A percentile compares a stretch with the other conserved stretches of the same genome.
phyloP scores from a whole-genome alignment of 2,329 filamentous ascomycete genomes.

The Knufia fluminis region DNA sequence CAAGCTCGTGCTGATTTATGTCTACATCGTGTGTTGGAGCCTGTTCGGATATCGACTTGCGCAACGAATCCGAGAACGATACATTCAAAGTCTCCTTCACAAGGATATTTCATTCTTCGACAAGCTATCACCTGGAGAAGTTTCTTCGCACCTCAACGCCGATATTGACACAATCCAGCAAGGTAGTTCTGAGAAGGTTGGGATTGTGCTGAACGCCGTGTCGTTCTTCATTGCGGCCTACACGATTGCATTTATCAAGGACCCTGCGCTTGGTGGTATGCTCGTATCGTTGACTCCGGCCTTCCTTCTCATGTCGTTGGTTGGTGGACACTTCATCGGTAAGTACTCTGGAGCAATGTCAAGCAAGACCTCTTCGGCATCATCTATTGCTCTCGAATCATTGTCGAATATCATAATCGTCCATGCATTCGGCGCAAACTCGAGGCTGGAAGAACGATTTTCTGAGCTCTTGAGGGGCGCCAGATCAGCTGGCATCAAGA shows the following conservation, averaged over 20 bases:
- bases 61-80: conserved; percentile 49
- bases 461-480: conserved; percentile 23
- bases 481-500: conserved; percentile 24
- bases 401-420: conserved; percentile 42
- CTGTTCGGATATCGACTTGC: conserved; percentile 55
- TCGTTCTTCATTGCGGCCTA: conserved; percentile 43
- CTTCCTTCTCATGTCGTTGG: conserved; percentile 36
- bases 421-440: conserved; percentile 48
- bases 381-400: conserved; percentile 49
- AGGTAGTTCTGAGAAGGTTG: conserved; percentile 43
- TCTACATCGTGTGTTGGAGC: conserved; percentile 55
- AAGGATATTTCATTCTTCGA: conserved; percentile 27
- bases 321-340: conserved; percentile 37
- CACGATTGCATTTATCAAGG: conserved; percentile 41
- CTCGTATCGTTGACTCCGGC: conserved; percentile 39
- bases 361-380: conserved; percentile 45
- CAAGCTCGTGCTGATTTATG: conserved; percentile 55
- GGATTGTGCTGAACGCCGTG: conserved; percentile 36
- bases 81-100: conserved; percentile 18
- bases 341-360: conserved; percentile 39
- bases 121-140: conserved; percentile 36
- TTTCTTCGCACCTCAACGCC: conserved; percentile 38
- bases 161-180: conserved; percentile 40
- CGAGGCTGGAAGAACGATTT: conserved; percentile 28
- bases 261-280: conserved; percentile 37